Base-by-base conservation (phyloP, 805 yeast species). In the Geotrichum ghanense region DNA sequence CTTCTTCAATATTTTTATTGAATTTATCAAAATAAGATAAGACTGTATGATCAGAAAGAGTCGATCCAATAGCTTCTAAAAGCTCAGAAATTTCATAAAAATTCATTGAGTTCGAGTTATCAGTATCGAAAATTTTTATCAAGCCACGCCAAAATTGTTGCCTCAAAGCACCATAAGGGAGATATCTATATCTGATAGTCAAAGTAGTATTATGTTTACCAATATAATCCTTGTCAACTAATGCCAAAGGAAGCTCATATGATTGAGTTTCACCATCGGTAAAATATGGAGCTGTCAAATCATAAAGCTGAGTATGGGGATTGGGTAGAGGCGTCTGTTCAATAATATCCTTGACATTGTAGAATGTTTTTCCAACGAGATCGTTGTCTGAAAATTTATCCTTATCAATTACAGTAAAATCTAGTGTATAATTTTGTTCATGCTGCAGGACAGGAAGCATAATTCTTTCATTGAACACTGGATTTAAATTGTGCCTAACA, bases 311-410 rank as follows among this genome's bases (percentile, higher is more conserved):
- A 3, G 68, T 61, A 3, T 47, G 51, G 3, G 60, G 54, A 45
- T 65, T 67, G 3, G 70, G 64, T 0, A 45, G 35, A 1, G 69
- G 68, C 2, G 61, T 59, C 0, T 43, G 24, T 9, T 51, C 50
- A 49, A 71, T 46, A 16, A 83, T 58, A 14, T 78, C 78, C 6
- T 62, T 53, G 42, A 87, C 66, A 0, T 83, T 74, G 16, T 86
- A 59, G 3, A 76, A 65, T 3, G 78, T 78, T 19, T 69, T 68
- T 5, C 94, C 95, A 9, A 92, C 86, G 41, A 78, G 74, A 56
- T 90, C 96, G 62, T 92, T 87, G 52, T 74, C 79, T 0, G 96
- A 79, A 50, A 89, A 73, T 27, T 78, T 74, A 61, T 90, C 98
- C 53, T 82, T 84, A 61, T 90, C 98, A 59, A 87, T 67, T 2